Percentiles rank a stretch among this genome's conserved stretches.
phyloP scores from a whole-genome alignment of 1,284 basidiomycete genomes.

The Thelephora terrestris region DNA sequence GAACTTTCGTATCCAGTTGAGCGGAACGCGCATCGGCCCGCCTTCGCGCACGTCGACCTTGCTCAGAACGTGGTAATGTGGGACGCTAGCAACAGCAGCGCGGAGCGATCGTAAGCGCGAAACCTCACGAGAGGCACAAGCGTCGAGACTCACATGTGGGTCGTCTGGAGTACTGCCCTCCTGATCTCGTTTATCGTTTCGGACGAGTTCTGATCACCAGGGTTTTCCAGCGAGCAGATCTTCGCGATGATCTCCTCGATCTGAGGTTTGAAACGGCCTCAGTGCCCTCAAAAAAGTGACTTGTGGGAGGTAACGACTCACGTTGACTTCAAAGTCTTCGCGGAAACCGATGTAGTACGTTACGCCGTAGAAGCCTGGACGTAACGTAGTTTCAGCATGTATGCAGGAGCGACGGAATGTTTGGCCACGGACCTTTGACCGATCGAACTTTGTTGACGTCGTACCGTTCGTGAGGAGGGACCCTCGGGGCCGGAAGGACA shows the following conservation, averaged over 20 bases:
- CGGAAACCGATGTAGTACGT: slow-evolving; percentile 54
- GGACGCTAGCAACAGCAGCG: slow-evolving; percentile 39
- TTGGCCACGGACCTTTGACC: not conserved
- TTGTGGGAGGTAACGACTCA: not conserved
- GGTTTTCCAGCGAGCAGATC: slow-evolving; percentile 38
- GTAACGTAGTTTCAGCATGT: not conserved
- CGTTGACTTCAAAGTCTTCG: slow-evolving; percentile 42
- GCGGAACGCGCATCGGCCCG: not conserved
- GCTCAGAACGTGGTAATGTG: slow-evolving; percentile 48
- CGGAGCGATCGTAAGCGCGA: not conserved
- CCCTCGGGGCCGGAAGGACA: slow-evolving; percentile 36
- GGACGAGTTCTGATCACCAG: slow-evolving; percentile 23
- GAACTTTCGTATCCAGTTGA: slow-evolving; percentile 33
- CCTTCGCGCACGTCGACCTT: slow-evolving; percentile 14
- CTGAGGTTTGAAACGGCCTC: slow-evolving; percentile 3
- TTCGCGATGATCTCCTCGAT: slow-evolving; percentile 37
- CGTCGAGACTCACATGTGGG: slow-evolving; percentile 41
- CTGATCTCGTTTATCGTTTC: slow-evolving; percentile 32
- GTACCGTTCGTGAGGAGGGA: slow-evolving; percentile 38
- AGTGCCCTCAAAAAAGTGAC: not conserved
- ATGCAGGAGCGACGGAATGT: not conserved
- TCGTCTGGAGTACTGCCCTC: slow-evolving; percentile 31
- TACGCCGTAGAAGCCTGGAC: slow-evolving; percentile 47
- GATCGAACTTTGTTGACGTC: slow-evolving; percentile 9
- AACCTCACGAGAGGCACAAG: not conserved